Conservation (phyloP, 2,329 filamentous ascomycete genomes). For the Pseudogymnoascus sp. region DNA sequence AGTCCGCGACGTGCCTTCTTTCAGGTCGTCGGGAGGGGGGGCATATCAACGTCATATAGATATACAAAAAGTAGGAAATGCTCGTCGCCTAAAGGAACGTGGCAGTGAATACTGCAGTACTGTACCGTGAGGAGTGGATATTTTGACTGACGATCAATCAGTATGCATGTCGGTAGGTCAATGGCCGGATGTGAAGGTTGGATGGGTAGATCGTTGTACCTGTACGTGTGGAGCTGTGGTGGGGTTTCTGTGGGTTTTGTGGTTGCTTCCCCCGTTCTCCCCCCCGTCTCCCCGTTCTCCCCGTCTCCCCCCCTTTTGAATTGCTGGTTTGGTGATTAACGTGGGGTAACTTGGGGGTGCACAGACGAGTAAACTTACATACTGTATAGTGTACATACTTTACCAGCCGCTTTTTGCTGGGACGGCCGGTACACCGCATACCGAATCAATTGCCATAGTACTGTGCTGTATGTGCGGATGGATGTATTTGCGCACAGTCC, state of each 20-base stretch:
- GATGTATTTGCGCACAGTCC: no score
- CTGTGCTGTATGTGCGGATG: no score
- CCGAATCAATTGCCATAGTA: neutral
- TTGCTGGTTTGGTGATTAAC: neutral
- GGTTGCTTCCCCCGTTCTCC: neutral
- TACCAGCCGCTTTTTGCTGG: neutral
- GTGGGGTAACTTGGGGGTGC: neutral
- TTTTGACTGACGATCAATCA: neutral
- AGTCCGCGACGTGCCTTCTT: neutral
- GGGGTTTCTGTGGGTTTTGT: neutral
- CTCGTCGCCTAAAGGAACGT: neutral
- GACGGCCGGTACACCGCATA: neutral
- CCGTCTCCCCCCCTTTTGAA: neutral
- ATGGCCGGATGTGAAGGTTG: neutral
- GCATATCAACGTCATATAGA: neutral
- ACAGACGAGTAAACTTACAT: neutral
- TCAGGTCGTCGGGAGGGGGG: neutral
- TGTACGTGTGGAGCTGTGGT: slow-evolving; percentile 1
- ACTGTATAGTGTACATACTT: neutral
- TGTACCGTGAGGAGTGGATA: slow-evolving; percentile 2
- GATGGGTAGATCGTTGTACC: neutral
- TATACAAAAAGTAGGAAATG: slow-evolving; percentile 1
- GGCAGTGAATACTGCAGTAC: slow-evolving; percentile 1
- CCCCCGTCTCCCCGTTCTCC: neutral
- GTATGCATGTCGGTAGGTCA: neutral